Conservation (phyloP, 768 basidiomycete genomes). For the Artomyces pyxidatus region DNA sequence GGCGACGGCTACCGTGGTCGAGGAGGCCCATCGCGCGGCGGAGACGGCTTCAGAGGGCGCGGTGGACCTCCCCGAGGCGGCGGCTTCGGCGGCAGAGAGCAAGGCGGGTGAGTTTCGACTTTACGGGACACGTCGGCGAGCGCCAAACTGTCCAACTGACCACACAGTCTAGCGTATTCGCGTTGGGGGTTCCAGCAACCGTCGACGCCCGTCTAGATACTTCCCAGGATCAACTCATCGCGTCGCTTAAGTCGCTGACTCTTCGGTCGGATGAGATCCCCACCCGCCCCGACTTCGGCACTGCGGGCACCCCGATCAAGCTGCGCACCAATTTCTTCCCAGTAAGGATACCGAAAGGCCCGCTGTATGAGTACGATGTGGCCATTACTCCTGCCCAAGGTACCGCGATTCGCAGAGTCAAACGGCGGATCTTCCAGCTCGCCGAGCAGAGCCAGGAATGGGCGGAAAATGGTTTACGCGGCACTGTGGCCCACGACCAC, state of each 20-base stretch:
- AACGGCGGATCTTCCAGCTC: slow-evolving; percentile 38
- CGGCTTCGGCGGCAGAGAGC: slow-evolving; percentile 23
- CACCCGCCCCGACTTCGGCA: slow-evolving; percentile 41
- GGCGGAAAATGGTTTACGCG: slow-evolving; percentile 31
- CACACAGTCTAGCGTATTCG: slow-evolving; percentile 30
- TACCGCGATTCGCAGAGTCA: slow-evolving; percentile 31
- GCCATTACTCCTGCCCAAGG: slow-evolving; percentile 29
- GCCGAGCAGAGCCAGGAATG: slow-evolving; percentile 38
- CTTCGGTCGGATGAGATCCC: slow-evolving; percentile 31
- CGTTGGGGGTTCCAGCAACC: slow-evolving; percentile 31
- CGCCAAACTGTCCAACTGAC: no score
- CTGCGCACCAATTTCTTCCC: slow-evolving; percentile 49
- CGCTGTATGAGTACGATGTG: slow-evolving; percentile 42
- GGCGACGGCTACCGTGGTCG: slow-evolving; percentile 20
- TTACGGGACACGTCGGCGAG: no score
- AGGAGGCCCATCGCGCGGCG: slow-evolving; percentile 12
- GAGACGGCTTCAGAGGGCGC: slow-evolving; percentile 20
- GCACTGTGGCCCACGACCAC: slow-evolving; percentile 38
- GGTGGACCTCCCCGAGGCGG: slow-evolving; percentile 11
- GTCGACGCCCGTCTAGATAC: slow-evolving; percentile 45
- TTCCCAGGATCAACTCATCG: slow-evolving; percentile 38
- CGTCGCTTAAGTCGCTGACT: slow-evolving; percentile 23
- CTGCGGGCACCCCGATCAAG: slow-evolving; percentile 33
- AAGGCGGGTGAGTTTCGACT: slow-evolving; percentile 30
- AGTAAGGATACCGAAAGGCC: slow-evolving; percentile 36